Evolutionary conservation across 106 monocot genomes (phyloP), one percentile per base, ranked within the genome.

Genomic region (Dendrobium chrysotoxum): DNA sequence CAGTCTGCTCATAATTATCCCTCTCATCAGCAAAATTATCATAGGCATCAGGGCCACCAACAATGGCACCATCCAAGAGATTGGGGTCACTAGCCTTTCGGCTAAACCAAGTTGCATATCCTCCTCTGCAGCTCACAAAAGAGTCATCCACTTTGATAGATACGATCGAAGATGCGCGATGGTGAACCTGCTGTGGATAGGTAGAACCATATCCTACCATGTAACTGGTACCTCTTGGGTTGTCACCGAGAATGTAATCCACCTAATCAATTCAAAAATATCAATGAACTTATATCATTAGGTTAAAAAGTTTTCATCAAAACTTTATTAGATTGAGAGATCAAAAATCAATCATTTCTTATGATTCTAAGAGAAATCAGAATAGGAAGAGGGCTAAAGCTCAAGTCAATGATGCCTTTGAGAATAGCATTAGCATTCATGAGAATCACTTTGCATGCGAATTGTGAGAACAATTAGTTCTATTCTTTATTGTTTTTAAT

Each of bases 151-250:
- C 89, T 82, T 91, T 94, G 77, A 92, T 80, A 23, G 97, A 98
- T 25, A 91, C 90, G 30, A 98, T 98, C 2, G 97, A 98, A 26
- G 94, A 89, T 13, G 82, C 97, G 23, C 94, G 94, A 86, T 98
- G 97, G 79, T 98, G 97, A 11, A 95, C 97, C 46, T 92, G 97
- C 70, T 86, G 89, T 0, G 97, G 94, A 81, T 89, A 98, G 3
- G 88, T 92, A 38, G 16, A 58, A 0, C 97, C 97, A 30, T 98
- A 98, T 11, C 97, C 97, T 7, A 98, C 94, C 97, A 98, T 98
- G 89, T 98, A 98, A 81, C 97, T 98, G 4, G 94, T 98, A 1
- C 85, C 97, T 42, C 97, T 89, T 2, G 97, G 97, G 61, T 98
- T 98, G 83, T 95, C 87, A 5, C 94, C 94, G 1, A 98, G 86